Base-by-base conservation (phyloP, 495 filamentous ascomycete genomes). In the Penicillium chermesinum region DNA sequence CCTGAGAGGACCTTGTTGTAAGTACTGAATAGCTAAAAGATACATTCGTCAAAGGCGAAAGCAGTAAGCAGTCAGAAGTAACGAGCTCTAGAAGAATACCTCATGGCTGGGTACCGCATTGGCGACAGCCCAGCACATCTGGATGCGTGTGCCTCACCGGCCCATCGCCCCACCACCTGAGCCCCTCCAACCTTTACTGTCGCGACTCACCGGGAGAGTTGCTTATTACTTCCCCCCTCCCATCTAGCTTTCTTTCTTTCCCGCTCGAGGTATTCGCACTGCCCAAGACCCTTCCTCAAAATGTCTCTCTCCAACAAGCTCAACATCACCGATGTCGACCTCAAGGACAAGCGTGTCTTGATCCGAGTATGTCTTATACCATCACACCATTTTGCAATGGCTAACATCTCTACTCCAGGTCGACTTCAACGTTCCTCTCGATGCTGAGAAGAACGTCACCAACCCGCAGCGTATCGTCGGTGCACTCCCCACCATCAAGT, bases 231-330 rank as follows among this genome's bases (percentile, higher is more conserved):
- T 32, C 12, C 44, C 19, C 15, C 37, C 42, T 41, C 40, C 50
- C 38, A 40, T 25, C 43, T 45, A 42, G 13, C 49, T 48, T 53
- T 44, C 21, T 52, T 41, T 39, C 32, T 49, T 30, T 38, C 17
- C 41, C 39, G 22, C 9, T 53, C 41, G 34, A 59, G 53, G 55
- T 59, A 54, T 16, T 32, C 3, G n/a, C n/a, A n/a, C 21, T 34
- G 8, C 10, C 6, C 22, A 20, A 60, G 50, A 65, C 37, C 38
- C 33, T 22, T 30, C 47, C 32, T 40, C 37, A 85, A 64, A 52
- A 99, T 99, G 93, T 96, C 94, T 83, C 88, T 99, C 67, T 86
- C 89, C 50, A 96, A 85, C 81, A 99, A 97, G 80, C 87, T 99
- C 64, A 85, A 88, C 45, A 95, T 97, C 74, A 87, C 85, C 45